Evolutionary conservation across 352 stramenopile species (phyloP).

Genomic region (Pythium pyrilobum): DNA sequence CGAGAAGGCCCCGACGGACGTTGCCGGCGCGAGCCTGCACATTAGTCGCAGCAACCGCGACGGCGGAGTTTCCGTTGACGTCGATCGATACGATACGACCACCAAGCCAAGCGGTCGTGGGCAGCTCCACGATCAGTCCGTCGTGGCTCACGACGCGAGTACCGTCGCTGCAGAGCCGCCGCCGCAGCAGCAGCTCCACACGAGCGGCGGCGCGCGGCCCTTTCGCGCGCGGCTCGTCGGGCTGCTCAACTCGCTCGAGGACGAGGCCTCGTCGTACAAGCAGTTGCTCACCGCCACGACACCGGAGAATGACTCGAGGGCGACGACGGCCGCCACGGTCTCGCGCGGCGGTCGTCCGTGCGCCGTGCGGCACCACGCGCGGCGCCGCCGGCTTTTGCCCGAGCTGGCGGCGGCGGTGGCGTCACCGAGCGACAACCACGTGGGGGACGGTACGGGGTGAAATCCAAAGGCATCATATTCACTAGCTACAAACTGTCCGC

Average conservation of each 20-base stretch:
- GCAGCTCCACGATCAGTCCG: neutral
- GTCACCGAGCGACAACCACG: no score
- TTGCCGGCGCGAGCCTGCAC: neutral
- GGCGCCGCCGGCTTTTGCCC: no score
- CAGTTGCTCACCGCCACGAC: conserved; percentile 13
- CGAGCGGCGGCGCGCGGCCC: conserved; percentile 20
- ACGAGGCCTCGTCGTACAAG: conserved; percentile 54
- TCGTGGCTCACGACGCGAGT: neutral
- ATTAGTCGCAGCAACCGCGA: no score
- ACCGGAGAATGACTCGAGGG: neutral
- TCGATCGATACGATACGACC: no score
- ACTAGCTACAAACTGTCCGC: no score
- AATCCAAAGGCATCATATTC: no score
- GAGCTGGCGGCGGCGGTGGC: no score
- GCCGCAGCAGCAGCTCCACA: conserved; percentile 9
- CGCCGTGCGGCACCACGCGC: no score
- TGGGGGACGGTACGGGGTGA: no score
- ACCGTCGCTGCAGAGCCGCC: neutral
- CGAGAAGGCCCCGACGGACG: neutral
- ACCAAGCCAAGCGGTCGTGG: no score
- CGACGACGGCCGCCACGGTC: neutral
- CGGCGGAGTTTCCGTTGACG: no score
- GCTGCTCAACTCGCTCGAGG: conserved; percentile 60
- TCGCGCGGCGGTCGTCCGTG: neutral
- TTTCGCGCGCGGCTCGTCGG: conserved; percentile 57